phyloP scores from a whole-genome alignment of 2,329 filamentous ascomycete genomes.

The Xylariaceae sp. region DNA sequence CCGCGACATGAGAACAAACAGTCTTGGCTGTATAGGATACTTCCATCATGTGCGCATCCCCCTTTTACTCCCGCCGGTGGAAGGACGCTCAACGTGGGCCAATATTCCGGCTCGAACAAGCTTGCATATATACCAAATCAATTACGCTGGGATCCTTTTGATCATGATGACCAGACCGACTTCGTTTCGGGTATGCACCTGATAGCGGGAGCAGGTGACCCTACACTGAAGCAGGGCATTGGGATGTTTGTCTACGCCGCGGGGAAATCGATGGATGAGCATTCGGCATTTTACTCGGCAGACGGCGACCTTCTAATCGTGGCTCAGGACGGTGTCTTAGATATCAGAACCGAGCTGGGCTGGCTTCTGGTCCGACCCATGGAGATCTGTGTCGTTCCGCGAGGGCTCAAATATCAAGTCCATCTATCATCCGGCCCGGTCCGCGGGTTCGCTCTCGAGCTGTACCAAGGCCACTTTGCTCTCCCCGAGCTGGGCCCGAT shows the following conservation, averaged over 20 bases:
- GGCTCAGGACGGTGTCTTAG: constrained; percentile 65
- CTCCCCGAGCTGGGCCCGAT: constrained; percentile 66
- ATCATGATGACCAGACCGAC: constrained; percentile 62
- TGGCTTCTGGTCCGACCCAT: constrained; percentile 65
- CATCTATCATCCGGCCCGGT: constrained; percentile 49
- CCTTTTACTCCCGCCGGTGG: constrained; percentile 38
- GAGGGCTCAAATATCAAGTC: constrained; percentile 67
- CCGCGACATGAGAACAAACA: constrained; percentile 61
- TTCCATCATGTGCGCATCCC: constrained; percentile 57
- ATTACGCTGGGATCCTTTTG: constrained; percentile 80
- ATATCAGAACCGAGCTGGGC: constrained; percentile 71
- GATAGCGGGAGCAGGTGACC: constrained; percentile 73
- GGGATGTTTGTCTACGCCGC: constrained; percentile 74
- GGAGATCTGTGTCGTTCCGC: constrained; percentile 69
- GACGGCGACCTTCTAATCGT: constrained; percentile 72
- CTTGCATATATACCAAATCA: constrained; percentile 71
- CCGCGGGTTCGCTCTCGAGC: constrained; percentile 66
- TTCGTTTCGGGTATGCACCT: constrained; percentile 59
- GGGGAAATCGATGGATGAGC: constrained; percentile 69
- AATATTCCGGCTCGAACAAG: no score
- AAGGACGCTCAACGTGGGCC: no score
- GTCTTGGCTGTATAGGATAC: constrained; percentile 62
- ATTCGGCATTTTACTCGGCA: constrained; percentile 75
- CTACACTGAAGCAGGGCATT: constrained; percentile 70
- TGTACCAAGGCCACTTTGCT: constrained; percentile 64